These are phyloP conservation scores for Orobanche coerulescens DNA, from an alignment of 257 asterid genomes.

Conservation along the genomic window DNA sequence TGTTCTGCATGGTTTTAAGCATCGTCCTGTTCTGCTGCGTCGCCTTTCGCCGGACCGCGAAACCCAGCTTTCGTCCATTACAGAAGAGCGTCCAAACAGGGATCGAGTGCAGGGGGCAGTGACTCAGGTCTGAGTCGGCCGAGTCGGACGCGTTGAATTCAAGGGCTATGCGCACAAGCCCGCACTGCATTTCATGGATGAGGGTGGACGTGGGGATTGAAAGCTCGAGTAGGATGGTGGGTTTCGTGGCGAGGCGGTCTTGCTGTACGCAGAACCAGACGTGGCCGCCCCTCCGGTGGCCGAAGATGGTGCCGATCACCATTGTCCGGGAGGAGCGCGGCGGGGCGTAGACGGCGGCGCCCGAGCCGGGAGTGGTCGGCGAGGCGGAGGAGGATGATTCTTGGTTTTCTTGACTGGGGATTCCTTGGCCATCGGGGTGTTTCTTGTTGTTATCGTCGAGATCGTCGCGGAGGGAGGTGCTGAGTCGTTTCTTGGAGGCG, in stretches of 20 bases:
- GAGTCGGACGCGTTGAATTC: conserved; percentile 59
- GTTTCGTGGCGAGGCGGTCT: conserved; percentile 53
- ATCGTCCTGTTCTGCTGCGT: conserved; percentile 45
- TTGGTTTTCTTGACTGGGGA: conserved; percentile 9
- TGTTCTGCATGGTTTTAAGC: conserved; percentile 74
- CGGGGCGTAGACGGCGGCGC: conserved; percentile 28
- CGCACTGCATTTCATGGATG: conserved; percentile 78
- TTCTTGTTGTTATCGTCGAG: conserved; percentile 27
- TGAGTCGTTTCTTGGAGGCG: conserved; percentile 63
- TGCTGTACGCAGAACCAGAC: conserved; percentile 92
- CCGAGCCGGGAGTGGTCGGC: conserved; percentile 25
- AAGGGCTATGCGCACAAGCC: conserved; percentile 72
- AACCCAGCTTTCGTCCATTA: conserved; percentile 74
- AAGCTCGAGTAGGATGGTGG: conserved; percentile 70
- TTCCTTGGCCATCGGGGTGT: neutral
- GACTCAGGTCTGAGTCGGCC: conserved; percentile 46
- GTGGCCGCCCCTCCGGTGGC: conserved; percentile 77
- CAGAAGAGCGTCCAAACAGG: conserved; percentile 86
- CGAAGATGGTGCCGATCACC: conserved; percentile 92
- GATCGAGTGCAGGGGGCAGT: conserved; percentile 59
- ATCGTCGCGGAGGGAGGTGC: conserved; percentile 89
- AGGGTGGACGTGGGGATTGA: conserved; percentile 72
- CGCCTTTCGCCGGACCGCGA: conserved; percentile 56
- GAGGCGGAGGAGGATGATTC: conserved; percentile 36
- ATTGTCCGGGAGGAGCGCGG: conserved; percentile 77